Percentiles rank a stretch among this genome's conserved stretches.
Evolutionary conservation across 768 basidiomycete genomes (phyloP).

Genomic region (Jaapia argillacea): DNA sequence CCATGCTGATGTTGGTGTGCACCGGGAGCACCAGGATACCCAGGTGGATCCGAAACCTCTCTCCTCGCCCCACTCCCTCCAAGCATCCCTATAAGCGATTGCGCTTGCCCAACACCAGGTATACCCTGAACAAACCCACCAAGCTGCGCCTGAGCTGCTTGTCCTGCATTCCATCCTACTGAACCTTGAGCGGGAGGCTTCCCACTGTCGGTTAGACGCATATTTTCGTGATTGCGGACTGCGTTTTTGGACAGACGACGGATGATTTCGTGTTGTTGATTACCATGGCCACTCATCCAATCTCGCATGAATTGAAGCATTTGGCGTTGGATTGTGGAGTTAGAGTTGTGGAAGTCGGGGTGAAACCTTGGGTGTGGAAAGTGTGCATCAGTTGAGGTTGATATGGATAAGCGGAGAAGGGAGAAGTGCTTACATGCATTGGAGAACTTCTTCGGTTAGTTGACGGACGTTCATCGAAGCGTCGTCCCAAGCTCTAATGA

Average conservation of each 20-base stretch:
- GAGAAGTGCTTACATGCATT: constrained; percentile 44
- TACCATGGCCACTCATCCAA: constrained; percentile 48
- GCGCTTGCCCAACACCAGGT: constrained; percentile 36
- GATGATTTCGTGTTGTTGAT: constrained; percentile 37
- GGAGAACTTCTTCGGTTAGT: constrained; percentile 51
- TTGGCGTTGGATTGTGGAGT: constrained; percentile 59
- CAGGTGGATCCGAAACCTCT: neutral
- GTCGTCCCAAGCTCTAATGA: constrained; percentile 81
- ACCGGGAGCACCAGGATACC: constrained; percentile 7
- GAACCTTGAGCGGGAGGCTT: constrained; percentile 33
- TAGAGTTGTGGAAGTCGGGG: constrained; percentile 64
- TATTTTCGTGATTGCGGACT: constrained; percentile 66
- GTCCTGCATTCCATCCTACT: constrained; percentile 37
- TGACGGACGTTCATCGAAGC: constrained; percentile 43
- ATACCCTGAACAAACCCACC: constrained; percentile 34
- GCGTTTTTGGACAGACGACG: constrained; percentile 51
- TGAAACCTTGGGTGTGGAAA: constrained; percentile 48
- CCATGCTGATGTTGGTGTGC: too few species aligned
- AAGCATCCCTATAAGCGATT: constrained; percentile 10
- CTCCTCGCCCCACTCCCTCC: constrained; percentile 1
- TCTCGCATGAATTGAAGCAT: constrained; percentile 61
- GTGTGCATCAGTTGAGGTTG: neutral
- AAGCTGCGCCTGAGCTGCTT: constrained; percentile 36
- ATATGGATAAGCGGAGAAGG: neutral
- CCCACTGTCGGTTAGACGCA: constrained; percentile 45